Evolutionary conservation across 441 rosid genomes (phyloP).

Genomic region (California macrophylla): DNA sequence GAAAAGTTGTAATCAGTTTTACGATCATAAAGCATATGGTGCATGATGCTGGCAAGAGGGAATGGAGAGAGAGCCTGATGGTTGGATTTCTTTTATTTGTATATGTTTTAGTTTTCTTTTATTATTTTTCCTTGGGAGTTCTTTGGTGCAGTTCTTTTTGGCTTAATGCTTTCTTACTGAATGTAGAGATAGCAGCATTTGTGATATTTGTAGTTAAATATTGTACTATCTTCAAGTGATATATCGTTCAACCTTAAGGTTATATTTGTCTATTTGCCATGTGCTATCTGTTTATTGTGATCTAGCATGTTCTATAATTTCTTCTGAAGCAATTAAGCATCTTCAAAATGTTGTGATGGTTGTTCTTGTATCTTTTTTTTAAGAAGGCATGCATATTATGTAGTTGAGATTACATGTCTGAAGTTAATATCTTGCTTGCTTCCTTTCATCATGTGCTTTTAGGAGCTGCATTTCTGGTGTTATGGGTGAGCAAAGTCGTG

Average conservation of each 20-base stretch:
- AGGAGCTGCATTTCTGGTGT: constrained; percentile 47
- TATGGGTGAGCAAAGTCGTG: constrained; percentile 64
- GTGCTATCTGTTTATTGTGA: not conserved
- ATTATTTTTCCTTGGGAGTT: too few species aligned
- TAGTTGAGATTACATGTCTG: constrained; percentile 6
- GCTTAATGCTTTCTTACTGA: too few species aligned
- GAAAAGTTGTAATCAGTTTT: not conserved
- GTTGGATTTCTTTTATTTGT: not conserved
- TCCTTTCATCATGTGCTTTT: constrained; percentile 21
- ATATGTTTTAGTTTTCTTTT: too few species aligned
- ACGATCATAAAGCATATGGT: not conserved
- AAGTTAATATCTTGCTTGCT: constrained; percentile 7
- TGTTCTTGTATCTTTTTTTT: not conserved
- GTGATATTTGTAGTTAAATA: too few species aligned
- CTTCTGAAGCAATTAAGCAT: not conserved
- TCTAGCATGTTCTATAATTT: not conserved
- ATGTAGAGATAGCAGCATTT: too few species aligned
- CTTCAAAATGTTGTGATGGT: not conserved
- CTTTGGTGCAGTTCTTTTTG: too few species aligned
- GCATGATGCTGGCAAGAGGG: not conserved
- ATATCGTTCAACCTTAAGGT: too few species aligned
- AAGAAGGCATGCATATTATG: not conserved
- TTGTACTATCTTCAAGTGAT: too few species aligned
- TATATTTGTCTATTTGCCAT: not conserved
- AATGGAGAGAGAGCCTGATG: not conserved